Base-by-base conservation (phyloP, 2,329 filamentous ascomycete species). In the Helotiales sp. region DNA sequence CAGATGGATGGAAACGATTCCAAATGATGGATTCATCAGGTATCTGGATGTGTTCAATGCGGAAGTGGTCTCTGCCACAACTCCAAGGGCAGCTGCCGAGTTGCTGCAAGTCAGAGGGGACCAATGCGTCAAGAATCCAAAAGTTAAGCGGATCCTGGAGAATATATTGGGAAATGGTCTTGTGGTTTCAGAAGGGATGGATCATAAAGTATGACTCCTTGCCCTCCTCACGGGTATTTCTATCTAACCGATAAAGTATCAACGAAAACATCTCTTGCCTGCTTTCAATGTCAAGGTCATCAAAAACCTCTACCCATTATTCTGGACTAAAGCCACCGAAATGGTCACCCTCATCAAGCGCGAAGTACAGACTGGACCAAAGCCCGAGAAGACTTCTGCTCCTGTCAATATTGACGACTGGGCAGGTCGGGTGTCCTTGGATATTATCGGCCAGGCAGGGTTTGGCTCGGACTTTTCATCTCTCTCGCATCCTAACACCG, bases 261-360 rank as follows among this genome's bases (percentile, higher is more conserved):
- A 93, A 81, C 86, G 93, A 50, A 93, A 91, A 76, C 88, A 89
- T 65, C 85, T 96, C 32, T 86, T 89, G 79, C 93, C 93, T 0
- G 91, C 92, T 0, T 97, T 97, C 77, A 84, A 88, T 22, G 95
- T 92, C 75, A 87, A 92, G n/a, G 91, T 95, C 72, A 83, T 96
- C 78, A 96, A 95, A 76, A 87, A 93, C 64, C 81, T 97, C 13
- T 95, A 96, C 72, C 90, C 92, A 0, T 80, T 91, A 8, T 96
- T 97, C 78, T 97, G 93, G 92, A 74, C 79, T 20, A 96, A 96
- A 79, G 85, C 89, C 0, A 79, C 85, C 22, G 83, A 84, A 58
- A 88, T 96, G 76, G 83, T 82, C 1, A 76, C 80, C 8, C 63
- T 70, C 34, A 69, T 71, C n/a, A 68, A 66, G 40, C 20, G 61